Evolutionary conservation across 768 basidiomycete species (phyloP).

Genomic region (Neoboletus brunneissimus): DNA sequence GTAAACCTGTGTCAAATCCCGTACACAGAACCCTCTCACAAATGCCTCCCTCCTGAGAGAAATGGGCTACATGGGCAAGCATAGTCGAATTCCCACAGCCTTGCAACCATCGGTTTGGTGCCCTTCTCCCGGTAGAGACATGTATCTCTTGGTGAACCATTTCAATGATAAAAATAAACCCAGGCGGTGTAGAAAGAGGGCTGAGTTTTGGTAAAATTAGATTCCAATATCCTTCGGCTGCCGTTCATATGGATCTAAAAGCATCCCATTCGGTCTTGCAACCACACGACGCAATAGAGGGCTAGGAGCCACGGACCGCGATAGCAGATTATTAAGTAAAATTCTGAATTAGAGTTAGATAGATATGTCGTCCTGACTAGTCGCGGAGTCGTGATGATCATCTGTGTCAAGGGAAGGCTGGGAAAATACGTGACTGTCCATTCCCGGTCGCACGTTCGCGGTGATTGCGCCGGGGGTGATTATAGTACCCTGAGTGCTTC

Average conservation of each 20-base stretch:
- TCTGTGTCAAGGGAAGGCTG: background rate
- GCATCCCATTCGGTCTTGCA: background rate
- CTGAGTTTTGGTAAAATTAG: background rate
- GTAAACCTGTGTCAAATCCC: background rate
- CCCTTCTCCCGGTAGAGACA: background rate
- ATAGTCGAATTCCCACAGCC: background rate
- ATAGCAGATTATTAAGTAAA: background rate
- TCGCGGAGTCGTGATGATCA: background rate
- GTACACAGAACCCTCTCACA: background rate
- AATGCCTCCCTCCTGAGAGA: no score
- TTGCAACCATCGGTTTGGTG: background rate
- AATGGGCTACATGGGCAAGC: background rate
- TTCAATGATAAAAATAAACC: background rate
- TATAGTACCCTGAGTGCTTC: background rate
- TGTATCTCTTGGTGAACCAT: background rate
- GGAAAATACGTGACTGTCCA: background rate
- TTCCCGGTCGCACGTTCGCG: background rate
- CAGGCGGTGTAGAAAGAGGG: background rate
- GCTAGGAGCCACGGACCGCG: background rate
- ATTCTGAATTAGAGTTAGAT: background rate
- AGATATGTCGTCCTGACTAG: background rate
- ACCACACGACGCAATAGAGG: background rate
- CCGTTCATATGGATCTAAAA: background rate
- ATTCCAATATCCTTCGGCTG: background rate
- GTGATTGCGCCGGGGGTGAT: background rate